Conservation (phyloP, 2,329 filamentous ascomycete species). For the Fusarium tjaetaba region DNA sequence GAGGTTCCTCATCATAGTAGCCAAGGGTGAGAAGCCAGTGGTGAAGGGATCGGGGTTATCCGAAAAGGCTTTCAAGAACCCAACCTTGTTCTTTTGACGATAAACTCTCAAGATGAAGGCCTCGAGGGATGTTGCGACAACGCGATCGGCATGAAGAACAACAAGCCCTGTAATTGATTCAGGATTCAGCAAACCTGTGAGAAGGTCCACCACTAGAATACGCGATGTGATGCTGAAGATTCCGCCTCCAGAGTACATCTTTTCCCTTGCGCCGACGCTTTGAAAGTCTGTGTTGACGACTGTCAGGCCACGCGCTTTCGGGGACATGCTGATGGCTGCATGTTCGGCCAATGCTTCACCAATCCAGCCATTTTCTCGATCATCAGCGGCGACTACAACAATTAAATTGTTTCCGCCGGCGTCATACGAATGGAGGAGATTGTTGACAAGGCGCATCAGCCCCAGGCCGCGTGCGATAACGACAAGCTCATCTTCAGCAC, state of each 20-base stretch:
- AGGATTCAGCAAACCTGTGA: slow-evolving; percentile 84
- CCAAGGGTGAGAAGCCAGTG: slow-evolving; percentile 85
- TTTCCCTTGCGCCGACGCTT: slow-evolving; percentile 86
- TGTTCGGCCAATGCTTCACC: slow-evolving; percentile 96
- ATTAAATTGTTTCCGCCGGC: slow-evolving; percentile 94
- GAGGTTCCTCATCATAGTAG: slow-evolving; percentile 88
- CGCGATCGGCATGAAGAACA: slow-evolving; percentile 87
- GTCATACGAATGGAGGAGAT: slow-evolving; percentile 96
- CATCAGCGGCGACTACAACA: slow-evolving; percentile 87
- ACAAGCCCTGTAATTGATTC: slow-evolving; percentile 88
- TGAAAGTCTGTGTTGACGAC: slow-evolving; percentile 96
- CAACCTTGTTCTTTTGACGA: slow-evolving; percentile 90
- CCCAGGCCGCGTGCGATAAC: slow-evolving; percentile 92
- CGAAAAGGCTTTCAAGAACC: slow-evolving; percentile 96
- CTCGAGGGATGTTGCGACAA: slow-evolving; percentile 87
- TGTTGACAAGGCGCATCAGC: slow-evolving; percentile 91
- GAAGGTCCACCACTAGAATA: slow-evolving; percentile 91
- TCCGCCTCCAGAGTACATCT: slow-evolving; percentile 88
- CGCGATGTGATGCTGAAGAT: slow-evolving; percentile 96
- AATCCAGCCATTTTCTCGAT: slow-evolving; percentile 96
- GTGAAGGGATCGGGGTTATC: slow-evolving; percentile 93
- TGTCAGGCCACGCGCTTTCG: slow-evolving; percentile 84
- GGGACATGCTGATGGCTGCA: slow-evolving; percentile 85
- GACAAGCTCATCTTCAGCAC: slow-evolving; percentile 91
- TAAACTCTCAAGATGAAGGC: slow-evolving; percentile 96